phyloP scores from a whole-genome alignment of 1,284 basidiomycete genomes.

The Rhodotorula mucilaginosa region DNA sequence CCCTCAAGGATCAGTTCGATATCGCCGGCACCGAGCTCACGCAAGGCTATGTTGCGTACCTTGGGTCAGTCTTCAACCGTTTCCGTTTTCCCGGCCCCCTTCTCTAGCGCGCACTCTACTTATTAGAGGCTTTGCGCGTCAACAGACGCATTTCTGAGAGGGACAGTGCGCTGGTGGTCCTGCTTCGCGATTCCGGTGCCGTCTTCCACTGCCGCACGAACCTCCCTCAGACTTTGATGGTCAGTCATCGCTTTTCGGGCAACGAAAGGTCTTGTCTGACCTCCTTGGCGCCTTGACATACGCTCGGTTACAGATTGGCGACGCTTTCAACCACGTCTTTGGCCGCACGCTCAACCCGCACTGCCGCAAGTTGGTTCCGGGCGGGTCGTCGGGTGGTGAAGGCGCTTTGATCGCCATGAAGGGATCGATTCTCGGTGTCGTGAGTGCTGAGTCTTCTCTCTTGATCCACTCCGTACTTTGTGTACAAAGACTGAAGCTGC shows the following conservation, averaged over 20 bases:
- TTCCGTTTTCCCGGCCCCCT: too few species aligned
- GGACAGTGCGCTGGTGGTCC: not conserved
- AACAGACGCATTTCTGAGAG: conserved; percentile 12
- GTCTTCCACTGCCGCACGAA: conserved; percentile 25
- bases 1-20: conserved; percentile 57
- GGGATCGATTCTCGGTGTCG: conserved; percentile 63
- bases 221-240: conserved; percentile 47
- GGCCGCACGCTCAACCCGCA: conserved; percentile 48
- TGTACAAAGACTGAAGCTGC: not conserved
- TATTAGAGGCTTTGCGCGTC: not conserved
- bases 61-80: not conserved
- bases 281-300: not conserved
- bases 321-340: conserved; percentile 44
- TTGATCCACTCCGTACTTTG: too few species aligned
- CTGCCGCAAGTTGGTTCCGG: conserved; percentile 56
- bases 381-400: conserved; percentile 57
- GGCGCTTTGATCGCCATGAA: conserved; percentile 60
- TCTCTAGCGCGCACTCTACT: too few species aligned
- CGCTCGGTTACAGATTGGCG: conserved; percentile 15
- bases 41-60: not conserved
- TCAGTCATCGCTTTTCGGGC: not conserved
- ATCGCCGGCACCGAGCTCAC: conserved; percentile 13
- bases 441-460: not conserved
- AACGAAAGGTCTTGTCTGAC: not conserved
- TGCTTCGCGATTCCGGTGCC: conserved; percentile 1